These are phyloP conservation scores for Plenodomus lindquistii DNA, from an alignment of 2,329 filamentous ascomycete genomes.

Conservation along the genomic window DNA sequence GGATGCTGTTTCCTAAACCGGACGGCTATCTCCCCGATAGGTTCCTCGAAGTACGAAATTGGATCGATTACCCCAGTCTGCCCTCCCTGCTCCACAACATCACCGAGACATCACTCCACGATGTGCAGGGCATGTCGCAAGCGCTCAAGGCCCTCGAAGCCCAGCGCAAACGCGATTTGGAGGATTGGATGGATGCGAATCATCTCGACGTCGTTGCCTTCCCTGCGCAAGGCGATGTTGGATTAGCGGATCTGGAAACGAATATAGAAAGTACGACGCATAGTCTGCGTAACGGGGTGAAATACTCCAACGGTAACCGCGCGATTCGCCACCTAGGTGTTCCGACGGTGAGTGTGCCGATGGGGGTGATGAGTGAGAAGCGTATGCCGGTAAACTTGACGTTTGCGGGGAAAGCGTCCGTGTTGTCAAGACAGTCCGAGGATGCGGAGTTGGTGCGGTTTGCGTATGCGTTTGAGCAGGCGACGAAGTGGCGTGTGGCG, in stretches of 20 bases:
- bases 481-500: conserved; percentile 12
- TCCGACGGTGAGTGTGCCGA: conserved; percentile 58
- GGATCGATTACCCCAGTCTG: conserved; percentile 45
- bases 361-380: conserved; percentile 54
- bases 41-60: conserved; percentile 46
- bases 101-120: conserved; percentile 43
- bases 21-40: conserved; percentile 42
- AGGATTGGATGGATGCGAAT: conserved; percentile 54
- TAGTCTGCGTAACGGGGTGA: conserved; percentile 56
- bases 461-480: conserved; percentile 28
- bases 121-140: conserved; percentile 48
- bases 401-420: conserved; percentile 54
- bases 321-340: conserved; percentile 59
- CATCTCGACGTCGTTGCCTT: conserved; percentile 54
- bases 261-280: conserved; percentile 32
- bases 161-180: conserved; percentile 54
- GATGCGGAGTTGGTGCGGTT: conserved; percentile 44
- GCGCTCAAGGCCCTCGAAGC: conserved; percentile 54
- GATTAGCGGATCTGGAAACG: conserved; percentile 53
- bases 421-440: too few relatives aligned
- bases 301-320: conserved; percentile 59
- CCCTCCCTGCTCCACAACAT: conserved; percentile 32
- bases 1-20: conserved; percentile 45
- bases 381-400: conserved; percentile 59
- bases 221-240: conserved; percentile 57